Evolutionary conservation across 2,329 filamentous ascomycete species (phyloP), one percentile per base, ranked within the genome.

Genomic region (Aspergillus flavus): DNA sequence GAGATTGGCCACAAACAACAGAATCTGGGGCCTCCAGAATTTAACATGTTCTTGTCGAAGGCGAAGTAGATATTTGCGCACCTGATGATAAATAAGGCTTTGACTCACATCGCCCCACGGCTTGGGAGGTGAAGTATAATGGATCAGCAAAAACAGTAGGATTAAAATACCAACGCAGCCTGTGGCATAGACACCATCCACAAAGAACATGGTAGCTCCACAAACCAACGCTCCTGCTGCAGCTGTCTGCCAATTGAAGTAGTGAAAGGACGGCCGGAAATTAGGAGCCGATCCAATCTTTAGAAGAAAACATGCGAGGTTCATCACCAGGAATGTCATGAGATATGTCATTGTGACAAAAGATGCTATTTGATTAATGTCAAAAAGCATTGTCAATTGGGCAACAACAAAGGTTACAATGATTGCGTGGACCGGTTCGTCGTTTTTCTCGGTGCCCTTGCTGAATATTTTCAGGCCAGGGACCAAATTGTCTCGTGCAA

Each of bases 281-380:
- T 96, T 96, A 4, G 93, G 93, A 0, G 93, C 93, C 0, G 93
- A 94, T 1, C 92, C 90, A 61, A 96, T 90, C 75, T 94, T 94
- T 61, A 96, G 83, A 1, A 96, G 81, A 71, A 96, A 96, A 69
- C 92, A 96, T 7, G 93, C 93, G 10, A 96, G 79, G 67, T 96
- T 96, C 78, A 92, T 95, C 46, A 94, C 91, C 57, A 96, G 86
- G 72, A 96, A 96, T 0, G 93, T 96, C 90, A 96, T 94, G 72
- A 95, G 87, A 73, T 95, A 96, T 19, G 91, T 91, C 91, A 96
- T 96, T 2, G 93, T 94, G 53, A 96, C 92, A 62, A 96, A 88
- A 0, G 92, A 94, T 6, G 93, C 93, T 70, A 96, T 96, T 72
- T 92, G 90, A 74, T 96, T 95, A 68, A 96, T 86, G 71, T 96